A percentile compares a stretch with the other conserved stretches of the same genome.
Evolutionary conservation across 208 protist species (phyloP).

Genomic region (Crithidia brevicula): DNA sequence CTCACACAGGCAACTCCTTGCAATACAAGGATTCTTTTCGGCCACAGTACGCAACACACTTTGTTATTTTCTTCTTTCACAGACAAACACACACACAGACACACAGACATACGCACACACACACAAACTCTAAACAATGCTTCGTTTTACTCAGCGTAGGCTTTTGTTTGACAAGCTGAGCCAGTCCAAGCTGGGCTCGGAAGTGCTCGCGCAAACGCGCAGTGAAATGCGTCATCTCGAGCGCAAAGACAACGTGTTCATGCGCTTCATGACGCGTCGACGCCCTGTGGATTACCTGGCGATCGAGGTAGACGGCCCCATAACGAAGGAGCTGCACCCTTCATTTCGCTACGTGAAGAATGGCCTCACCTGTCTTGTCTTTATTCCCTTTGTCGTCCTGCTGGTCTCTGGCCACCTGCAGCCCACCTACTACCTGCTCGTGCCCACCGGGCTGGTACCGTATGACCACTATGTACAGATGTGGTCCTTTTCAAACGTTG

Average conservation of each 20-base stretch:
- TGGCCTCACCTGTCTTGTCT: conserved; percentile 52
- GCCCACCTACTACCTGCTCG: conserved; percentile 80
- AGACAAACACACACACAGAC: no score
- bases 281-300: conserved; percentile 81
- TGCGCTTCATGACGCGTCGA: conserved; percentile 68
- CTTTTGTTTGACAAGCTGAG: conserved; percentile 60
- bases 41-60: no score
- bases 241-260: conserved; percentile 47
- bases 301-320: conserved; percentile 73
- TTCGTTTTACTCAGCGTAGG: conserved; percentile 40
- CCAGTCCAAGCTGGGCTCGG: conserved; percentile 75
- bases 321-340: conserved; percentile 66
- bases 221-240: conserved; percentile 75
- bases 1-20: no score
- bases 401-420: conserved; percentile 59
- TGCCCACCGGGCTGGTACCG: conserved; percentile 58
- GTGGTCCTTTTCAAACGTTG: conserved; percentile 73
- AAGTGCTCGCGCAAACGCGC: conserved; percentile 75
- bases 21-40: no score
- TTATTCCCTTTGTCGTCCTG: conserved; percentile 49
- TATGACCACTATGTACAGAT: conserved; percentile 68
- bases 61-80: no score
- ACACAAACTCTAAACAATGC: no score
- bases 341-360: conserved; percentile 76
- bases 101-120: no score